These are phyloP conservation scores for Calonectria henricotiae DNA, from an alignment of 2,329 filamentous ascomycete species.

Conservation along the genomic window DNA sequence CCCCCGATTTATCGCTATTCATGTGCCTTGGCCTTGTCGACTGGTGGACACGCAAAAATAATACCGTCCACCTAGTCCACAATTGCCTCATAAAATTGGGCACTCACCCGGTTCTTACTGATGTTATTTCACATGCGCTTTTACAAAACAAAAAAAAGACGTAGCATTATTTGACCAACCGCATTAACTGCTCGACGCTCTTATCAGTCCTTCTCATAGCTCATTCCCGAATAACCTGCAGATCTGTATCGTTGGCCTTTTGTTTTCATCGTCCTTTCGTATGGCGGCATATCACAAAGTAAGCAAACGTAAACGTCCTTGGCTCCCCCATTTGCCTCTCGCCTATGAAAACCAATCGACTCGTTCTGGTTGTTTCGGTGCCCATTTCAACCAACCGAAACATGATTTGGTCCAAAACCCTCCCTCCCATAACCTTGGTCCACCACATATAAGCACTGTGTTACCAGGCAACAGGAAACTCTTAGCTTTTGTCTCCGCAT, in stretches of 20 bases:
- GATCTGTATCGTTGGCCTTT: background rate
- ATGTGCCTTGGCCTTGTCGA: background rate
- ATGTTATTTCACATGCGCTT: background rate
- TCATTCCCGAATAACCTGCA: background rate
- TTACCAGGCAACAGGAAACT: too few relatives aligned
- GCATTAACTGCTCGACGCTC: background rate
- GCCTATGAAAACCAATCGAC: constrained; percentile 48
- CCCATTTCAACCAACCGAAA: constrained; percentile 42
- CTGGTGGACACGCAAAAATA: background rate
- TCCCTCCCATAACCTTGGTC: background rate
- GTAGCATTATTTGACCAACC: background rate
- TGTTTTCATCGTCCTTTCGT: background rate
- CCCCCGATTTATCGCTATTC: too few relatives aligned
- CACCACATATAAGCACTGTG: background rate
- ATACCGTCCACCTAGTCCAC: background rate
- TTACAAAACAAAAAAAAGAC: background rate
- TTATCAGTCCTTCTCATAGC: background rate
- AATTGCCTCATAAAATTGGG: background rate
- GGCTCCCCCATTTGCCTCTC: constrained; percentile 28
- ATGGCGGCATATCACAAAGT: background rate
- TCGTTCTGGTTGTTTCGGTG: constrained; percentile 44
- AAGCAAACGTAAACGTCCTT: background rate
- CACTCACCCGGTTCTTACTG: too few relatives aligned
- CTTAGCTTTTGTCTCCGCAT: background rate
- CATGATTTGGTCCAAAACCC: constrained; percentile 28